A percentile compares a stretch with the other conserved stretches of the same genome.
These are phyloP conservation scores for Pleurozium schreberi DNA, from an alignment of 225 moss, liverwort and hornwort species.

Conservation along the genomic window DNA sequence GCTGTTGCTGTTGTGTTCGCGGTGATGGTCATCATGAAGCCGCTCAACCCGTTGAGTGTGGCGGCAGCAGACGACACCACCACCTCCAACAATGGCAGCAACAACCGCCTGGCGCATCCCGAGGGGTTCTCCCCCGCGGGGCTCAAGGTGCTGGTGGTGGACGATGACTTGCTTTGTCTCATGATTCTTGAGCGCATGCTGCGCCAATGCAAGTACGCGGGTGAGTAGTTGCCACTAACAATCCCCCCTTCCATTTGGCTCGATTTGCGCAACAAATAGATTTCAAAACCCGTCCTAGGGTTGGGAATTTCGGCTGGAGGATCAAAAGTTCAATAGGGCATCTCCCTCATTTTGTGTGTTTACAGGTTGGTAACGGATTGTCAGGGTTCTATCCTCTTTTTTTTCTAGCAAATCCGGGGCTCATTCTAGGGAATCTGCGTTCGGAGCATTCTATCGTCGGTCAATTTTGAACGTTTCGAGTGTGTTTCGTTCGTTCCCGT, in stretches of 20 bases:
- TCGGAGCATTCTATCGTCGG: neutral
- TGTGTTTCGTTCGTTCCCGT: neutral
- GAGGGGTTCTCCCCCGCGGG: slow-evolving; percentile 73
- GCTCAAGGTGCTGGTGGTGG: slow-evolving; percentile 81
- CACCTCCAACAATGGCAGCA: neutral
- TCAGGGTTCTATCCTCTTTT: neutral
- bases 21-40: slow-evolving; percentile 44
- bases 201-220: slow-evolving; percentile 73
- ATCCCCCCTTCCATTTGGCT: neutral
- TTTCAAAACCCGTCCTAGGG: neutral
- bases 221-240: slow-evolving; percentile 15
- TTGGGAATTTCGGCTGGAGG: neutral
- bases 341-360: neutral
- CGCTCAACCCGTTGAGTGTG: slow-evolving; percentile 20
- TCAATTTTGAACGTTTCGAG: neutral
- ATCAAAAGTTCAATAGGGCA: neutral
- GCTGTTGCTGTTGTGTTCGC: neutral
- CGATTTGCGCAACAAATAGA: neutral
- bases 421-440: neutral
- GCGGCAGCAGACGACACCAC: neutral
- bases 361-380: neutral
- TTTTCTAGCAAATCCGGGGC: neutral
- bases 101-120: slow-evolving; percentile 34
- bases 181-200: slow-evolving; percentile 84
- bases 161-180: slow-evolving; percentile 73